Base-by-base conservation (phyloP, 768 basidiomycete species). In the Rhizopogon rudus region DNA sequence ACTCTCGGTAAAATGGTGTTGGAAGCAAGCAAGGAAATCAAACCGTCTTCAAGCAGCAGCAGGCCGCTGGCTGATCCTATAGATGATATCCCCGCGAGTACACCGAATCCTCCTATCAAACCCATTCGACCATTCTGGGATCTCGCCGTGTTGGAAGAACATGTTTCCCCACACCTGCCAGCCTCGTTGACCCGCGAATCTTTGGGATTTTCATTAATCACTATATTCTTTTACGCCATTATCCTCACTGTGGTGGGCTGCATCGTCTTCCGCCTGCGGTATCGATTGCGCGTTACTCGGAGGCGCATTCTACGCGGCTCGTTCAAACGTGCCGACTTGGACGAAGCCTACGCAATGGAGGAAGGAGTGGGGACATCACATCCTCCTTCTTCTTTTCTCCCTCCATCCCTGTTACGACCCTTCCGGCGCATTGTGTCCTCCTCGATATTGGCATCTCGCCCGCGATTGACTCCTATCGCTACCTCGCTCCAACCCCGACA, bases 1-100 rank as follows among this genome's bases (percentile, higher is more conserved):
- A 98, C 97, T 4, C 78, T 98, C 35, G 97, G 97, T 28, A 98
- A 98, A 71, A 98, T 98, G 95, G 96, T 98, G 0, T 80, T 98
- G 28, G 96, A 98, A 71, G 97, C 97, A 28, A 93, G 91, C 74
- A 91, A 89, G 59, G 90, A 91, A 67, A 82, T 93, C 6, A 81
- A 82, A 3, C 67, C 78, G 6, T 71, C 77, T 42, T 67, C 71
- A 12, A 76, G 76, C 52, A 63, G 73, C 3, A 70, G 73, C 28
- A 77, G 73, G 50, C 89, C 88, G 5, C 66, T 91, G n/a, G 78
- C 78, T 28, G 91, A 92, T 61, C 88, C 89, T 8, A 75, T 89
- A 53, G 84, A 88, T 52, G 81, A 84, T 59, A 77, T 83, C 44
- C 79, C 84, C 22, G 71, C 81, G 53, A 70, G 76, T 41, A 71